Conservation (phyloP, 2,329 filamentous ascomycete species). For the Tolypocladium album region DNA sequence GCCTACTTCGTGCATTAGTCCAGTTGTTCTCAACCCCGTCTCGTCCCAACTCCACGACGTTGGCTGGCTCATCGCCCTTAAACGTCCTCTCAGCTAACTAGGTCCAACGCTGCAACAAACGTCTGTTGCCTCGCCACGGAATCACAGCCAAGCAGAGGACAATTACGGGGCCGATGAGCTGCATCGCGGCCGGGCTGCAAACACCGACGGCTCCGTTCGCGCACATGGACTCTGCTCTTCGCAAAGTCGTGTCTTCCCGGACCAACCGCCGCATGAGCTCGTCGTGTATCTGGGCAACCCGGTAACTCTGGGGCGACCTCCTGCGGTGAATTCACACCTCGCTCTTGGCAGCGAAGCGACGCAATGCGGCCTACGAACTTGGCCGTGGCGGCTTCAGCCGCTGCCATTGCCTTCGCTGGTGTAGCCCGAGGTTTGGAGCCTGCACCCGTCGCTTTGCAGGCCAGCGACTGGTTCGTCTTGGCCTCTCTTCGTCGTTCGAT, state of each 20-base stretch:
- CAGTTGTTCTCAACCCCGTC: too few relatives aligned
- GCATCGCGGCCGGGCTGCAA: neutral
- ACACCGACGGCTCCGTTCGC: neutral
- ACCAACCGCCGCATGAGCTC: conserved; percentile 1
- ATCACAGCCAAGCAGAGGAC: neutral
- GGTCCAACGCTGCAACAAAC: neutral
- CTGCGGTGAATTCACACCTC: neutral
- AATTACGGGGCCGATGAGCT: neutral
- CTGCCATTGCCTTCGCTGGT: conserved; percentile 3
- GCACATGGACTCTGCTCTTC: neutral
- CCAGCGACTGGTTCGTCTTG: conserved; percentile 11
- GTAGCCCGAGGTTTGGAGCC: conserved; percentile 4
- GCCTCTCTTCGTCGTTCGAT: neutral
- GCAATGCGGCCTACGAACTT: conserved; percentile 6
- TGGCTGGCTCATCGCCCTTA: neutral
- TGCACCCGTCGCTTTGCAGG: conserved; percentile 10
- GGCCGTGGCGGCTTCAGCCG: conserved; percentile 1
- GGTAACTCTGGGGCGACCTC: neutral
- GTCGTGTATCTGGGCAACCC: neutral
- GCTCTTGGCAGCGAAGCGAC: conserved; percentile 1
- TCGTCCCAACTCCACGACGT: neutral
- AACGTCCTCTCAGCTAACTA: neutral
- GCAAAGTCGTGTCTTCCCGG: neutral
- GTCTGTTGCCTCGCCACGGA: neutral
- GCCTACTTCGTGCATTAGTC: neutral